These are phyloP conservation scores for Boeremia lycopersici DNA, from an alignment of 2,329 filamentous ascomycete species.

Conservation along the genomic window DNA sequence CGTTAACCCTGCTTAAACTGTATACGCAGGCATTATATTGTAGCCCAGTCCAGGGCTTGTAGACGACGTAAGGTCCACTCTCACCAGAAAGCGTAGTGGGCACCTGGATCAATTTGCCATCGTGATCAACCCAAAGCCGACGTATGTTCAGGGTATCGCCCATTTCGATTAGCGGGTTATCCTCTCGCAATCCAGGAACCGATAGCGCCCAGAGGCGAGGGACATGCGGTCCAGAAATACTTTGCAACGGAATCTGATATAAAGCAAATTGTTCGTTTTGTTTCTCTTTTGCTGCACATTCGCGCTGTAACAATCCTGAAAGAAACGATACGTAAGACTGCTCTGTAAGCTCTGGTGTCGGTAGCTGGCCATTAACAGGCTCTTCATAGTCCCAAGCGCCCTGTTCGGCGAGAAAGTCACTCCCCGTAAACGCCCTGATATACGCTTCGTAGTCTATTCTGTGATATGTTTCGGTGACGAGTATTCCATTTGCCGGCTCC, in stretches of 20 bases:
- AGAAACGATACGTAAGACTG: conserved; percentile 28
- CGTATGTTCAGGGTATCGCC: conserved; percentile 43
- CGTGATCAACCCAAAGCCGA: conserved; percentile 29
- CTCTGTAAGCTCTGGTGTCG: conserved; percentile 4
- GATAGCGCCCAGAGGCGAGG: conserved; percentile 22
- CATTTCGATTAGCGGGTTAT: conserved; percentile 39
- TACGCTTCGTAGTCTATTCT: conserved; percentile 25
- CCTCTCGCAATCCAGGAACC: conserved; percentile 41
- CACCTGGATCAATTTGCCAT: conserved; percentile 15
- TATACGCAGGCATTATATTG: conserved; percentile 31
- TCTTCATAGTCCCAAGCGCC: not conserved
- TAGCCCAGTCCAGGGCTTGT: conserved; percentile 25
- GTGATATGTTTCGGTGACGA: conserved; percentile 19
- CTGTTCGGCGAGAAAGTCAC: conserved; percentile 20
- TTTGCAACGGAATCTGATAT: conserved; percentile 24
- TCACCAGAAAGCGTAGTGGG: not conserved
- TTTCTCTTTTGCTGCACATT: conserved; percentile 10
- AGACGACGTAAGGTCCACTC: not conserved
- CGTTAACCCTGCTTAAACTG: conserved; percentile 29
- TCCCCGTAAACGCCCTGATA: conserved; percentile 23
- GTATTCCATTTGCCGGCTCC: not conserved
- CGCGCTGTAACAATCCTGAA: conserved; percentile 14
- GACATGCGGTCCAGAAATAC: not conserved
- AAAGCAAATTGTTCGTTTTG: conserved; percentile 26
- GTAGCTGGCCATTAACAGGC: not conserved